Conservation (phyloP, 306 rosid genomes). For the Quercus bicolor region DNA sequence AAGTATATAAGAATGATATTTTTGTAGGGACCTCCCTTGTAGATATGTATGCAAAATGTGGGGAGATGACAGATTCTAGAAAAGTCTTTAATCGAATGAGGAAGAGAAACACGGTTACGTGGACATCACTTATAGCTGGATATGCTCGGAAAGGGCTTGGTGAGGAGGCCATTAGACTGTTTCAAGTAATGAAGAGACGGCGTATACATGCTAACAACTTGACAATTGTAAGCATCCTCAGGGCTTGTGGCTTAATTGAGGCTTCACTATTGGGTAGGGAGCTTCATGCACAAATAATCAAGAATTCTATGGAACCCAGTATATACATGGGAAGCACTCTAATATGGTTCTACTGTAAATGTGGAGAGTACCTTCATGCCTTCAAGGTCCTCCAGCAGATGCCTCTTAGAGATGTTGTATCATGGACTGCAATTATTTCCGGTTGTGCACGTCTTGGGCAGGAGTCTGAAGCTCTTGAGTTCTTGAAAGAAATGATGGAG, state of each 20-base stretch:
- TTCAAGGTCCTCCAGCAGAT: conserved; percentile 59
- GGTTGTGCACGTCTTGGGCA: conserved; percentile 65
- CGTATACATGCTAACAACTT: conserved; percentile 49
- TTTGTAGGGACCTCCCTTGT: conserved; percentile 76
- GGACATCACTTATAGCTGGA: conserved; percentile 94
- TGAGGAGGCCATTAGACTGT: conserved; percentile 64
- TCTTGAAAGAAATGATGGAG: conserved; percentile 64
- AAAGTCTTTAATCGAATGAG: conserved; percentile 66
- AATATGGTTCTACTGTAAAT: conserved; percentile 93
- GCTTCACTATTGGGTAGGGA: conserved; percentile 59
- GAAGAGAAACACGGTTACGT: conserved; percentile 73
- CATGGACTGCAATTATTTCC: conserved; percentile 95
- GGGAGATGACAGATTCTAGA: conserved; percentile 57
- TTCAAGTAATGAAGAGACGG: conserved; percentile 62
- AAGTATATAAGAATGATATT: conserved; percentile 59
- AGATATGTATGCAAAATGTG: conserved; percentile 92
- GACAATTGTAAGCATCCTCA: conserved; percentile 65
- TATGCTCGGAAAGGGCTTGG: conserved; percentile 76
- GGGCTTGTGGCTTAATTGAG: conserved; percentile 76
- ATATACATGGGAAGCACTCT: conserved; percentile 61
- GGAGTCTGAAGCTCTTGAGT: conserved; percentile 69
- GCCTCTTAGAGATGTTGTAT: conserved; percentile 80
- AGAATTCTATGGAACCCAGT: conserved; percentile 36
- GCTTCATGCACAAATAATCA: conserved; percentile 74
- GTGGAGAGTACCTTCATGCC: conserved; percentile 60